A percentile compares a stretch with the other conserved stretches of the same genome.
Conservation (phyloP, 2,329 filamentous ascomycete genomes). For the Alternaria arbusti region DNA sequence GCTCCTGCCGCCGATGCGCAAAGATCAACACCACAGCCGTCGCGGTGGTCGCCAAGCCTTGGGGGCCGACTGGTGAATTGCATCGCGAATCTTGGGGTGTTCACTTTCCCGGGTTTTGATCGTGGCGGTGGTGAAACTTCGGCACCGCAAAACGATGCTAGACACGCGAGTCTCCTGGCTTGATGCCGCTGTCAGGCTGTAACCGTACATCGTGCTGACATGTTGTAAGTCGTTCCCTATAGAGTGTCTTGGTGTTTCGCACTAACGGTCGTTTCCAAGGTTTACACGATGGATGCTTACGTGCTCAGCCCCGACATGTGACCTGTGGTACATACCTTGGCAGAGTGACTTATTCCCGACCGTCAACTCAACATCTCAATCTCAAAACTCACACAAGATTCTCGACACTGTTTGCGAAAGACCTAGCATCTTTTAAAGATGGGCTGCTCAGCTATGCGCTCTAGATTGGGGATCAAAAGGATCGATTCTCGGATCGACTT, state of each 20-base stretch:
- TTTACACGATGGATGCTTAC: not conserved
- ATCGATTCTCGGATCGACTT: not conserved
- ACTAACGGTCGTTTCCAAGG: not conserved
- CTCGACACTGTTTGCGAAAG: not conserved
- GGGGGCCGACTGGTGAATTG: not conserved
- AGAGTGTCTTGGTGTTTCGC: not conserved
- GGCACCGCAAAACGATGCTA: not conserved
- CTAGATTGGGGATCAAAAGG: not conserved
- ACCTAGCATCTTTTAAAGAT: not conserved
- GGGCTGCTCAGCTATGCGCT: not conserved
- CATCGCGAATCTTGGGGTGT: not conserved
- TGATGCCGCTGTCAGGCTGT: not conserved
- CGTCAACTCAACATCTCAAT: not conserved
- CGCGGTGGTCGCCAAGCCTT: not conserved
- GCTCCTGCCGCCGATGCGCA: not conserved
- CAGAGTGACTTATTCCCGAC: not conserved
- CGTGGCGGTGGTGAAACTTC: not conserved
- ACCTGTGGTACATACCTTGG: not conserved
- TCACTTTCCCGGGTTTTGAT: not conserved
- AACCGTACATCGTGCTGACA: not conserved
- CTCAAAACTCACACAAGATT: not conserved
- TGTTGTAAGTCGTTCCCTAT: not conserved
- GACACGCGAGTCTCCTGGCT: not conserved
- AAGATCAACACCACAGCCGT: not conserved
- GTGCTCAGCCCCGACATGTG: not conserved